Base-by-base conservation (phyloP, 108 stramenopile genomes). In the Skeletonema costatum region DNA sequence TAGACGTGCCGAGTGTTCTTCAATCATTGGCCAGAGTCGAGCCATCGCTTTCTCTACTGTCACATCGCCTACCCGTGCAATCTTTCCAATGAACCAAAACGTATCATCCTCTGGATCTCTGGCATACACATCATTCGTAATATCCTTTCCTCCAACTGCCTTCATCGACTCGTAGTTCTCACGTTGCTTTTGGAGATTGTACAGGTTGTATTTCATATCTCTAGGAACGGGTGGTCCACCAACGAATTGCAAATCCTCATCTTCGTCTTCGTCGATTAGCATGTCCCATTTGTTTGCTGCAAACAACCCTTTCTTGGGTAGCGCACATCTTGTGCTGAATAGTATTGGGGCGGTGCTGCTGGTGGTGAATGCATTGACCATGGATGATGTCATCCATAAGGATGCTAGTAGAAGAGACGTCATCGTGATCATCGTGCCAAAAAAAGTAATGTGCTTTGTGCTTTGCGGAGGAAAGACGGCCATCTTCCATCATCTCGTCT, bases 31-130 rank as follows among this genome's bases (percentile, higher is more conserved):
- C 88, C 88, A 95, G 59, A 56, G 92, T 62, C 91, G 74, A 39
- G 87, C 82, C 16, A 95, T 67, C 5, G 82, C 84, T 21, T 86
- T 71, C 70, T 88, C 91, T 30, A 90, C 58, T 4, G 89, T 69
- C 1, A 95, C 92, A 77, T 91, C 93, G 8, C 87, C 83, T 10
- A 92, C 84, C 30, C 90, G 83, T 29, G 92, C 92, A 17, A 95
- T 84, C 70, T 95, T 95, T n/a, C 94, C 94, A 41, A 86, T 75
- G 77, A 85, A 95, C 90, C 90, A 95, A 79, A 88, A 92, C 11
- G 81, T 70, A 46, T 89, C 81, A 9, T 75, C 62, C 4, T 80
- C 78, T n/a, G 85, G 82, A 65, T 91, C 88, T 66, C 86, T 80
- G 14, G 87, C 87, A 67, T 95, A 95, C 1, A 95, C 81, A 71